Percentiles rank a stretch among this genome's conserved stretches.
These are phyloP conservation scores for Allium cepa DNA, from an alignment of 106 monocot genomes.

Conservation along the genomic window DNA sequence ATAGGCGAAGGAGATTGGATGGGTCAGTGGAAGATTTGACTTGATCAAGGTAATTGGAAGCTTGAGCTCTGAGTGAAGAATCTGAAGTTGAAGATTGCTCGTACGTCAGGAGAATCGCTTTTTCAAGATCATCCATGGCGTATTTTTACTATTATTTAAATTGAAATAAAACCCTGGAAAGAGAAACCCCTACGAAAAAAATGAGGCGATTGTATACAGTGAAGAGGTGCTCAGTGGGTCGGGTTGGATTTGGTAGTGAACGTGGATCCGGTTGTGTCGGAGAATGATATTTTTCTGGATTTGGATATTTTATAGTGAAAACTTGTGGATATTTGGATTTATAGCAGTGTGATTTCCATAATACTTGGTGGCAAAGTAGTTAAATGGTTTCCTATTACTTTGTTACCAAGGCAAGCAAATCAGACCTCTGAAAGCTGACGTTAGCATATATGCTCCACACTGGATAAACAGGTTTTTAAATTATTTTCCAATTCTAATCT, in stretches of 20 bases:
- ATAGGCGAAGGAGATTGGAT: constrained; percentile 48
- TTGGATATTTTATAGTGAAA: no score
- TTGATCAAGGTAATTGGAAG: constrained; percentile 48
- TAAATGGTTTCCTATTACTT: no score
- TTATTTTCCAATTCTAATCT: no score
- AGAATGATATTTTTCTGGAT: no score
- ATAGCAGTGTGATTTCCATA: no score
- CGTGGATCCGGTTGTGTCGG: background rate
- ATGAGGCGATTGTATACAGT: background rate
- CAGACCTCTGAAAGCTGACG: no score
- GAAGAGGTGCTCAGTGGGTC: background rate
- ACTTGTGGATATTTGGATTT: no score
- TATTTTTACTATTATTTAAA: background rate
- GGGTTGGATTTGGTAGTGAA: background rate
- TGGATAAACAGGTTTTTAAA: no score
- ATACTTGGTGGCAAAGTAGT: no score
- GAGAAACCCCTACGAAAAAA: constrained; percentile 15
- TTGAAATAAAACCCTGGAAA: background rate
- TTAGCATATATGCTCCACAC: no score
- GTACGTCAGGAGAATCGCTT: constrained; percentile 63
- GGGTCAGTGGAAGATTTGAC: constrained; percentile 18
- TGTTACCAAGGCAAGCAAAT: no score
- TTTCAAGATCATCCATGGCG: constrained; percentile 89
- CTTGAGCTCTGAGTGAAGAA: constrained; percentile 39
- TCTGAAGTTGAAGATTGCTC: constrained; percentile 42